Percentiles rank a stretch among this genome's conserved stretches.
phyloP scores from a whole-genome alignment of 352 stramenopile species.

The Phytophthora kernoviae region DNA sequence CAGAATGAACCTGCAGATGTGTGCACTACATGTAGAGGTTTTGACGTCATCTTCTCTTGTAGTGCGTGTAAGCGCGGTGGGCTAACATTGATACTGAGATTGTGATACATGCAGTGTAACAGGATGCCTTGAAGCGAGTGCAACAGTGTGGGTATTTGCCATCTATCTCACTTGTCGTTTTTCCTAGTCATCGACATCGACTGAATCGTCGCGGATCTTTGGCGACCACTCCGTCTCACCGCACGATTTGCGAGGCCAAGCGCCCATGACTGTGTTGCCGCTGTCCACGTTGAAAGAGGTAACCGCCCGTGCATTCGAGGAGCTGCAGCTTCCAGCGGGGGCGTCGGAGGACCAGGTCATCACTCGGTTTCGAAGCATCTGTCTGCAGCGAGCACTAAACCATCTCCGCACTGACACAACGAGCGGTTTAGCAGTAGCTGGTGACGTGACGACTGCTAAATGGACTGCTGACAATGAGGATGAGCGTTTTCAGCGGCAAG shows the following conservation, averaged over 20 bases:
- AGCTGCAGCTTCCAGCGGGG: conserved; percentile 58
- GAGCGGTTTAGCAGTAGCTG: neutral
- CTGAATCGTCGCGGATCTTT: conserved; percentile 30
- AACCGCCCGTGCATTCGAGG: conserved; percentile 50
- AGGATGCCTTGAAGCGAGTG: neutral
- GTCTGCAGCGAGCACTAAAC: conserved; percentile 47
- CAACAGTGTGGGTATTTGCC: no score
- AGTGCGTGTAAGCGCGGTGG: neutral
- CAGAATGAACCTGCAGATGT: neutral
- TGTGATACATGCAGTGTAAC: neutral
- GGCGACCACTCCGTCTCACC: neutral
- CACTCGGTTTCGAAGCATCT: conserved; percentile 49
- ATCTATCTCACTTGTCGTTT: no score
- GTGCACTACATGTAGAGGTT: neutral
- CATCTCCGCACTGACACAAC: conserved; percentile 10
- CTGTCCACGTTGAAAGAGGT: conserved; percentile 38
- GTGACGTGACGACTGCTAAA: conserved; percentile 11
- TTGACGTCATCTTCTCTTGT: neutral
- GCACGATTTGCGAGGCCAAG: neutral
- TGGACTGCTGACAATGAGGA: conserved; percentile 12
- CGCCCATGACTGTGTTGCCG: conserved; percentile 22
- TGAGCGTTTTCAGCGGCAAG: conserved; percentile 58
- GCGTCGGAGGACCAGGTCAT: conserved; percentile 56
- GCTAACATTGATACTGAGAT: neutral
- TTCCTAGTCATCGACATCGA: no score